Conservation (phyloP, 2,329 filamentous ascomycete species). For the Elsinoe australis region DNA sequence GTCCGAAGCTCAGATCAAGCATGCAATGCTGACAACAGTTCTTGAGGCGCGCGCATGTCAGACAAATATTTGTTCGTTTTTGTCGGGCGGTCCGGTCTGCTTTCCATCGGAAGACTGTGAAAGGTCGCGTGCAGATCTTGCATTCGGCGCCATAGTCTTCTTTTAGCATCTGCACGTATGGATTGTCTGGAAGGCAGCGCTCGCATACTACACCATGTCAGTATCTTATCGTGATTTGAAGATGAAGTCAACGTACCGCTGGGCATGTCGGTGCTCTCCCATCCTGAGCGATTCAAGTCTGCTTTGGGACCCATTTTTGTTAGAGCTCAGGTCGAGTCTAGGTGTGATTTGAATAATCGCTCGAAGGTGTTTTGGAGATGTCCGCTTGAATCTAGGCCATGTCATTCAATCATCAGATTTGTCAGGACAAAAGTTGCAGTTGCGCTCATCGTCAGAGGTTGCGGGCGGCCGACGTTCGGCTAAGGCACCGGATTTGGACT, state of each 20-base stretch:
- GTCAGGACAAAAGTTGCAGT: slow-evolving; percentile 2
- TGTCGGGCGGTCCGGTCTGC: slow-evolving; percentile 83
- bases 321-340: too few relatives aligned
- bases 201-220: too few relatives aligned
- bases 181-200: slow-evolving; percentile 89
- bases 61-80: slow-evolving; percentile 89
- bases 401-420: neutral
- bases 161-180: slow-evolving; percentile 98
- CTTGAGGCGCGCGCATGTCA: slow-evolving; percentile 93
- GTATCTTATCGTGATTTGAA: too few relatives aligned
- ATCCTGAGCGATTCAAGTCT: slow-evolving; percentile 88
- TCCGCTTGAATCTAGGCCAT: too few relatives aligned
- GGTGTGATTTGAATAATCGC: too few relatives aligned
- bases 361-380: neutral
- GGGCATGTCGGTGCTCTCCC: slow-evolving; percentile 88
- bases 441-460: slow-evolving; percentile 1
- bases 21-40: slow-evolving; percentile 99
- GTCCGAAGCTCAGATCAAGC: slow-evolving; percentile 90
- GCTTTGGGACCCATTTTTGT: slow-evolving; percentile 67
- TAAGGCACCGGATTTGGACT: neutral
- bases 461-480: slow-evolving; percentile 4
- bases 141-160: slow-evolving; percentile 75
- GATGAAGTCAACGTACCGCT: too few relatives aligned
- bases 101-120: slow-evolving; percentile 93
- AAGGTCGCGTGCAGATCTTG: slow-evolving; percentile 80